A percentile compares a stretch with the other conserved stretches of the same genome.
Evolutionary conservation across 441 rosid genomes (phyloP).

Genomic region (Euphorbia schlechtendalii): DNA sequence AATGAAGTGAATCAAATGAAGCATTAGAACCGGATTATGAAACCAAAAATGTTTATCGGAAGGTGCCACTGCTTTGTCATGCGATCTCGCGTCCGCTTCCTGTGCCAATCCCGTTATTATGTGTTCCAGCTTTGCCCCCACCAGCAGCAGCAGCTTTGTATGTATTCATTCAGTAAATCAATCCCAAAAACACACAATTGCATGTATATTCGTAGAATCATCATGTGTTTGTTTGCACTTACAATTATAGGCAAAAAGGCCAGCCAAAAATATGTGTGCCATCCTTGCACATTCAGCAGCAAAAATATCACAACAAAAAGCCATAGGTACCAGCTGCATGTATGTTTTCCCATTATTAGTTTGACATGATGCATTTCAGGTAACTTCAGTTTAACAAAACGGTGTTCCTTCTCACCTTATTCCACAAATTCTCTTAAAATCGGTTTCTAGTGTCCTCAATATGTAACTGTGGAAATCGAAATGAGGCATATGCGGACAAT

Average conservation of each 20-base stretch:
- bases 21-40: conserved; percentile 40
- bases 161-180: conserved; percentile 3
- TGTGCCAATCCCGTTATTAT: conserved; percentile 56
- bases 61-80: conserved; percentile 47
- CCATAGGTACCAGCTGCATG: conserved; percentile 80
- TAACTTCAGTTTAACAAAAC: background rate
- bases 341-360: background rate
- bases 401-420: conserved; percentile 43
- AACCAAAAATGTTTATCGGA: conserved; percentile 83
- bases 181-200: background rate
- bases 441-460: conserved; percentile 52
- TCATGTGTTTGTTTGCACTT: conserved; percentile 26
- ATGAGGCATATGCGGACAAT: conserved; percentile 21
- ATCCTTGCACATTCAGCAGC: conserved; percentile 74
- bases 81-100: conserved; percentile 31
- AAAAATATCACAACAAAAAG: conserved; percentile 72
- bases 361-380: background rate
- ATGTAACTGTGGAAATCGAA: conserved; percentile 64
- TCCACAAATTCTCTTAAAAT: conserved; percentile 64
- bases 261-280: conserved; percentile 83
- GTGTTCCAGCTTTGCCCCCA: conserved; percentile 76
- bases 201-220: background rate
- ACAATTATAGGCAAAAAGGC: conserved; percentile 75
- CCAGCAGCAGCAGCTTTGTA: conserved; percentile 53
- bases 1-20: conserved; percentile 69